phyloP scores from a whole-genome alignment of 176 grass and related monocot genomes.

The Calamus simplicifolius region DNA sequence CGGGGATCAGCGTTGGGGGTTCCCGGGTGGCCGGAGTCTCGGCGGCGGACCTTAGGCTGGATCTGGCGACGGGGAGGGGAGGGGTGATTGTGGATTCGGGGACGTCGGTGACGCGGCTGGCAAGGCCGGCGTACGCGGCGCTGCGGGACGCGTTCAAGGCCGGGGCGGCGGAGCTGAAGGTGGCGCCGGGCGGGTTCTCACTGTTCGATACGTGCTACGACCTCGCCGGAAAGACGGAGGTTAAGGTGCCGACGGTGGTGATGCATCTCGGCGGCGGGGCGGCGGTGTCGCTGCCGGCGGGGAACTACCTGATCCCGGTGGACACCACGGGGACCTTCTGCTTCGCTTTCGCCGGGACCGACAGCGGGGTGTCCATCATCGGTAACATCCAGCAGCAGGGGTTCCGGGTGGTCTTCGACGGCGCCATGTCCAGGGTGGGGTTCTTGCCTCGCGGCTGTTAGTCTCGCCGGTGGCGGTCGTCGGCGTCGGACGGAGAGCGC shows the following conservation, averaged over 20 bases:
- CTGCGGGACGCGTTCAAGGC: conserved; percentile 53
- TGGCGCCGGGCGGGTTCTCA: conserved; percentile 9
- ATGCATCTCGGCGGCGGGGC: conserved; percentile 56
- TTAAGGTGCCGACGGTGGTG: conserved; percentile 27
- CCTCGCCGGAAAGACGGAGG: conserved; percentile 8
- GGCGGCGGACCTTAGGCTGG: conserved; percentile 28
- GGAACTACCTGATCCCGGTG: conserved; percentile 61
- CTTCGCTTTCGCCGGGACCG: conserved; percentile 40
- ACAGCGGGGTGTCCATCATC: conserved; percentile 43
- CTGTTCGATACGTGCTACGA: conserved; percentile 76
- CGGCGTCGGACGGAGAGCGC: too few species aligned
- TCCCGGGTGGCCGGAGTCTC: conserved; percentile 23
- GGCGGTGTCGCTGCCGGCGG: conserved; percentile 35
- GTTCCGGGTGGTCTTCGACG: conserved; percentile 63
- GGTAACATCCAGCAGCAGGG: conserved; percentile 82
- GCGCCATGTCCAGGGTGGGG: conserved; percentile 35
- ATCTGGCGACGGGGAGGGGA: conserved; percentile 41
- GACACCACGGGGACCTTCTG: conserved; percentile 23
- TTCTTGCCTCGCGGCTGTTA: conserved; percentile 39
- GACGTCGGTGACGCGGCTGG: conserved; percentile 17
- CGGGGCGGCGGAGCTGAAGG: conserved; percentile 26
- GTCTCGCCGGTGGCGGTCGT: neutral
- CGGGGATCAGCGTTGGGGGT: conserved; percentile 46
- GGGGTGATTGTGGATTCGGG: conserved; percentile 73
- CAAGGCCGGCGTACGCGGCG: conserved; percentile 21